Evolutionary conservation across 2,329 filamentous ascomycete species (phyloP), one percentile per base, ranked within the genome.

Genomic region (Botrytis fragariae): DNA sequence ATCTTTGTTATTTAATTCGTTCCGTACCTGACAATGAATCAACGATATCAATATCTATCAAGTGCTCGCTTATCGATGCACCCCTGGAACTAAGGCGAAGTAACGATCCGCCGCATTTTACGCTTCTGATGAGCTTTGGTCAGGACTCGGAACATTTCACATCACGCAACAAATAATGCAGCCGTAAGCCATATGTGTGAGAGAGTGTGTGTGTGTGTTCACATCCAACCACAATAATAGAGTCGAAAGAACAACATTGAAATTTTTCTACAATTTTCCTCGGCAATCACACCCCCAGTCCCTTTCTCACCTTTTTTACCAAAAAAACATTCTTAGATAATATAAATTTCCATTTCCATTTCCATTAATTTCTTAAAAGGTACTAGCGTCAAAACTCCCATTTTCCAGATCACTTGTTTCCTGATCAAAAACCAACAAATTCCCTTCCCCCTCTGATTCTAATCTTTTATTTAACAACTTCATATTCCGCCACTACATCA

Each of bases 371-470:
- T 71, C 69, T 65, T 5, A 65, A 54, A 51, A 25, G 22, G 69
- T 44, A 71, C 59, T 71, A 71, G 69, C 69, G 69, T 71, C 9
- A 44, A 57, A 54, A n/a, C 3, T n/a, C 22, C 25, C 45, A 37
- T 65, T 71, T 64, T 71, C 37, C 42, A 63, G 61, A 71, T 42
- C 69, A 54, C 59, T 51, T 25, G 32, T 32, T 39, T 54, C 35
- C 37, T 14, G 32, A 71, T 64, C 57, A 71, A 57, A 71, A 71
- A 51, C 35, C 29, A 64, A 35, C 29, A 64, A 69, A 69, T 71
- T 62, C 62, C 63, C 60, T 69, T 20, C 20, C 32, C 48, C 22
- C 25, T 59, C 35, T 10, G 7, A 9, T 63, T 42, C 12, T 4
- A 35, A 20, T 65, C 63, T 67, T 71, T 14, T 61, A 59, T 62